Base-by-base conservation (phyloP, 352 stramenopile genomes). In the Phytophthora colocasiae region DNA sequence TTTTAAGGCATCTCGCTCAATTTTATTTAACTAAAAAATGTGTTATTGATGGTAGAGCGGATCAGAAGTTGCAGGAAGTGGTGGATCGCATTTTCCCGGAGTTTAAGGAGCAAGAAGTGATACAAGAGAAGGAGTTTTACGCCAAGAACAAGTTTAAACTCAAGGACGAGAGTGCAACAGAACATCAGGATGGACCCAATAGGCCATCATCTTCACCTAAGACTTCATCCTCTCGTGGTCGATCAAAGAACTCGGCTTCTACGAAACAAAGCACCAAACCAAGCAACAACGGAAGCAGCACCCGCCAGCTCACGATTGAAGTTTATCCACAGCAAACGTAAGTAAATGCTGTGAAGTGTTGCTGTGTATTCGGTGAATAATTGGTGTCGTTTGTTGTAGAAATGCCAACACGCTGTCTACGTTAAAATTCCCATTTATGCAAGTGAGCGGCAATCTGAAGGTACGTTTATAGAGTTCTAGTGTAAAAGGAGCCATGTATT, bases 1-100 rank as follows among this genome's bases (percentile, higher is more conserved):
- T 46, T 15, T 14, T 7, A n/a, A 15, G 49, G 34, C n/a, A 6
- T 14, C 26, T 54, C 22, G 31, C 31, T 34, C 6, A 14, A 14
- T 10, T 2, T 36, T 8, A 11, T 36, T 36, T 36, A 10, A 10
- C 31, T 36, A 36, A 14, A n/a, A 36, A 22, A 14, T 27, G 22
- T 14, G 5, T 45, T 63, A 34, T 47, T 52, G 14, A 1, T 45
- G n/a, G 14, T 27, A 92, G 85, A 58, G 87, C 80, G 54, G 85
- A 94, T 41, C 84, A 91, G 55, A 78, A 85, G 22, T 59, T 94
- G 8, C 85, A 94, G 46, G 77, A 89, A 55, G 77, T 92, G 31
- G 82, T 92, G 34, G 85, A 94, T 64, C 75, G 73, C 17, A 81
- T 94, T 67, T 94, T 92, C 48, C 83, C 85, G 6, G 73, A 92